phyloP scores from a whole-genome alignment of 371 early-diverging fungal species.

The Mucor saturninus region DNA sequence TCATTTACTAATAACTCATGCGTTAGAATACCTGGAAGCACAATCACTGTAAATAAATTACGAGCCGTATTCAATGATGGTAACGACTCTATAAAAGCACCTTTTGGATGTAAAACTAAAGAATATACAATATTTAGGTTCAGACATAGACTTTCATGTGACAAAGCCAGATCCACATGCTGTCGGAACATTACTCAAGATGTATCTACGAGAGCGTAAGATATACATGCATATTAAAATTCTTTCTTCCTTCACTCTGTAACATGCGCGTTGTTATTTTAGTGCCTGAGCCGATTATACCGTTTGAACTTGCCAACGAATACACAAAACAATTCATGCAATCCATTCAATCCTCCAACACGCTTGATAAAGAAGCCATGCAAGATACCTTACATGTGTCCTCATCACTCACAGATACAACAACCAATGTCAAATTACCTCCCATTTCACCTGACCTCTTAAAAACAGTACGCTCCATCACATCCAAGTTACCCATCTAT shows the following conservation, averaged over 20 bases:
- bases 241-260: no score
- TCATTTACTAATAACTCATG: neutral
- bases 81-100: constrained; percentile 17
- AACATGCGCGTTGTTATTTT: neutral
- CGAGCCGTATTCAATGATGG: constrained; percentile 57
- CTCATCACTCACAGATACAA: constrained; percentile 1
- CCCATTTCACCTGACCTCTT: constrained; percentile 30
- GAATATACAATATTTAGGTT: constrained; percentile 32
- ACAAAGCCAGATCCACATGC: constrained; percentile 75
- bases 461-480: constrained; percentile 37
- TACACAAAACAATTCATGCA: constrained; percentile 28
- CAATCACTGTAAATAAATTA: constrained; percentile 57
- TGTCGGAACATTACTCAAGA: constrained; percentile 82
- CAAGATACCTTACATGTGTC: constrained; percentile 13
- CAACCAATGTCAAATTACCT: constrained; percentile 11
- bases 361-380: constrained; percentile 14
- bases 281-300: constrained; percentile 56
- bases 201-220: constrained; percentile 79
- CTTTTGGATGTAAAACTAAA: neutral
- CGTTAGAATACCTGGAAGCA: constrained; percentile 59
- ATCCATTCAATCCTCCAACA: constrained; percentile 12
- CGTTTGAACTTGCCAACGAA: constrained; percentile 31
- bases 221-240: neutral
- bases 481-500: constrained; percentile 55
- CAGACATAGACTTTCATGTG: constrained; percentile 56